These are phyloP conservation scores for Pythium folliculosum DNA, from an alignment of 352 stramenopile species.

Conservation along the genomic window DNA sequence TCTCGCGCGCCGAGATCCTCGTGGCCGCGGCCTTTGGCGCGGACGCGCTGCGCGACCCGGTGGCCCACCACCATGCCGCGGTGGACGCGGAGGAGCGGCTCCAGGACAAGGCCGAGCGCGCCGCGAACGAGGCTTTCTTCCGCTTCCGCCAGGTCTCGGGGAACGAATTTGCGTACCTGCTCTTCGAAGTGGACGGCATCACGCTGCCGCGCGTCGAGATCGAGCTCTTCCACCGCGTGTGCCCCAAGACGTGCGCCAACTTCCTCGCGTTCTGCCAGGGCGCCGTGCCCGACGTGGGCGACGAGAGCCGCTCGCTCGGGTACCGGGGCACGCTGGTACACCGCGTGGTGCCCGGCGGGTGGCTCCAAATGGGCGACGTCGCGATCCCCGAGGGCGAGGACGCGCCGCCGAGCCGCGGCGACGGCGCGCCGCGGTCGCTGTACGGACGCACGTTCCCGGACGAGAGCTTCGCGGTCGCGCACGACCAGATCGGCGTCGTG, in stretches of 20 bases:
- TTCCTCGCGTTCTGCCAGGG: constrained; percentile 71
- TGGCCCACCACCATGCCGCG: constrained; percentile 32
- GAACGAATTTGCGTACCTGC: constrained; percentile 58
- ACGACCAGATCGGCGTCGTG: constrained; percentile 63
- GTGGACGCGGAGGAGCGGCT: constrained; percentile 52
- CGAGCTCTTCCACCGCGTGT: constrained; percentile 64
- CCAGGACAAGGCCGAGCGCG: constrained; percentile 47
- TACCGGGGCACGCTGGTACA: constrained; percentile 67
- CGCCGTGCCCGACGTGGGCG: constrained; percentile 44
- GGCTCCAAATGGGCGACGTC: constrained; percentile 79
- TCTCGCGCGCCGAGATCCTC: constrained; percentile 53
- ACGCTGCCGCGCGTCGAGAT: constrained; percentile 64
- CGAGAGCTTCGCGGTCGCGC: constrained; percentile 71
- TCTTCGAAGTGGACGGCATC: constrained; percentile 65
- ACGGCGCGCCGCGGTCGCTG: constrained; percentile 54
- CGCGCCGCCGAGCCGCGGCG: constrained; percentile 28
- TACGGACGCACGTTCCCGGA: constrained; percentile 68
- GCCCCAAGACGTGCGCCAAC: constrained; percentile 71
- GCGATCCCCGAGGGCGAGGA: constrained; percentile 15
- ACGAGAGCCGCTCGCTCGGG: constrained; percentile 41
- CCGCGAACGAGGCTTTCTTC: constrained; percentile 44
- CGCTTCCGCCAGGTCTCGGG: constrained; percentile 48
- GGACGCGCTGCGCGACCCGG: constrained; percentile 12
- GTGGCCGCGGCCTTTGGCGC: constrained; percentile 56
- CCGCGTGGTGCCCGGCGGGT: constrained; percentile 60